A percentile compares a stretch with the other conserved stretches of the same genome.
Evolutionary conservation across 2,329 filamentous ascomycete genomes (phyloP).

Genomic region (Colletotrichum orbiculare): DNA sequence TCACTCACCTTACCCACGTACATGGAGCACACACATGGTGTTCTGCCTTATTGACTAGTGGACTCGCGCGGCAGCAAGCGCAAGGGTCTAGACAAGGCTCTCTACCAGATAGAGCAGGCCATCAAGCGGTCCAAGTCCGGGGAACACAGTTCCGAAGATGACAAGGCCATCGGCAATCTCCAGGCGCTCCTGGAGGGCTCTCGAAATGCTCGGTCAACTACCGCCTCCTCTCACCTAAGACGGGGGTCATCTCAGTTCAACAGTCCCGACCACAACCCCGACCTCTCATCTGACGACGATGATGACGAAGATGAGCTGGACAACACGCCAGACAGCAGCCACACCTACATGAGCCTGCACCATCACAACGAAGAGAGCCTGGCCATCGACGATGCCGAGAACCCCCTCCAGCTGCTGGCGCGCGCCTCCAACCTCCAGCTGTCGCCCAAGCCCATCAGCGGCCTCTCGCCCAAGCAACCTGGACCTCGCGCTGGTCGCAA

Average conservation of each 20-base stretch:
- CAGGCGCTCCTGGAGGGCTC: slow-evolving; percentile 51
- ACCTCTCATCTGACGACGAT: slow-evolving; percentile 45
- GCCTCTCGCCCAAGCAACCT: slow-evolving; percentile 35
- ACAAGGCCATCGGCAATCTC: slow-evolving; percentile 57
- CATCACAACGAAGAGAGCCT: slow-evolving; percentile 59
- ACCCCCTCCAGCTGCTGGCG: slow-evolving; percentile 78
- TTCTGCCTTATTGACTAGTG: slow-evolving; percentile 29
- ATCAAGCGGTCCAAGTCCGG: slow-evolving; percentile 65
- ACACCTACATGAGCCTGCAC: slow-evolving; percentile 39
- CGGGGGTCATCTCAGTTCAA: slow-evolving; percentile 33
- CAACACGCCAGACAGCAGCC: slow-evolving; percentile 40
- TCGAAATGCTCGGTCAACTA: slow-evolving; percentile 33
- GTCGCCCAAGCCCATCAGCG: slow-evolving; percentile 51
- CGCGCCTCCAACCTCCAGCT: slow-evolving; percentile 76
- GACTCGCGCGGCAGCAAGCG: slow-evolving; percentile 66
- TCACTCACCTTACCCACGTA: slow-evolving; percentile 3
- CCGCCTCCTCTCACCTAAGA: slow-evolving; percentile 38
- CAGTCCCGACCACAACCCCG: slow-evolving; percentile 42
- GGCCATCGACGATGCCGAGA: slow-evolving; percentile 78
- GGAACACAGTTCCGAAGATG: slow-evolving; percentile 55
- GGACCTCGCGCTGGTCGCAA: slow-evolving; percentile 31
- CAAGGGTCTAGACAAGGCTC: slow-evolving; percentile 78
- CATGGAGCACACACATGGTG: slow-evolving; percentile 2
- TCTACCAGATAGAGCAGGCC: slow-evolving; percentile 79
- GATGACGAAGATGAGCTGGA: slow-evolving; percentile 46